phyloP scores from a whole-genome alignment of 2,329 filamentous ascomycete species.

The Acarospora socialis region DNA sequence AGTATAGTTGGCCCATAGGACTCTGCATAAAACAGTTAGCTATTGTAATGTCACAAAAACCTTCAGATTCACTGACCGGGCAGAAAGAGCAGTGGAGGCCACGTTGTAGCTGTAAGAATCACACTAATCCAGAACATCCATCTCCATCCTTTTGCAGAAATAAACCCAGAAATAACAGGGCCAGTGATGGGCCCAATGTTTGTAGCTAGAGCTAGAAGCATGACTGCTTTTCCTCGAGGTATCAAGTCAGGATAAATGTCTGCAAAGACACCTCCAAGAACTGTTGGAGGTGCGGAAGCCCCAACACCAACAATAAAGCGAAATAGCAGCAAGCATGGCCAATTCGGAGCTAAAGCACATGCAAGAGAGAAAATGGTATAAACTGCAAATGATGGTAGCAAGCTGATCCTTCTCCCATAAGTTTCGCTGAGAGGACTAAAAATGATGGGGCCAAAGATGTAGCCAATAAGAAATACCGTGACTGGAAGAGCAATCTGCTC shows the following conservation, averaged over 20 bases:
- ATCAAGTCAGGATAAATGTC: conserved; percentile 2
- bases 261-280: conserved; percentile 3
- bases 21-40: conserved; percentile 4
- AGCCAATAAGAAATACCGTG: conserved; percentile 2
- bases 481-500: conserved; percentile 1
- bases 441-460: conserved; percentile 1
- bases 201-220: neutral
- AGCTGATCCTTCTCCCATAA: conserved; percentile 2
- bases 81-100: conserved; percentile 1
- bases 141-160: conserved; percentile 1
- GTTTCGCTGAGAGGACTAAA: conserved; percentile 1
- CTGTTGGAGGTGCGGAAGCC: conserved; percentile 3
- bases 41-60: too few relatives aligned
- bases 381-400: conserved; percentile 35
- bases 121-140: conserved; percentile 4
- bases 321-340: conserved; percentile 26
- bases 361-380: conserved; percentile 28
- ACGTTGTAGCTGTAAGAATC: conserved; percentile 1
- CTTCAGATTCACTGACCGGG: too few relatives aligned
- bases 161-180: conserved; percentile 5
- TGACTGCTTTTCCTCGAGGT: conserved; percentile 4
- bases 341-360: conserved; percentile 27
- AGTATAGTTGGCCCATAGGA: conserved; percentile 13
- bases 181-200: conserved; percentile 5
- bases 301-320: conserved; percentile 20